Base-by-base conservation (phyloP, 2,329 filamentous ascomycete species). In the Epichloe hybrida region DNA sequence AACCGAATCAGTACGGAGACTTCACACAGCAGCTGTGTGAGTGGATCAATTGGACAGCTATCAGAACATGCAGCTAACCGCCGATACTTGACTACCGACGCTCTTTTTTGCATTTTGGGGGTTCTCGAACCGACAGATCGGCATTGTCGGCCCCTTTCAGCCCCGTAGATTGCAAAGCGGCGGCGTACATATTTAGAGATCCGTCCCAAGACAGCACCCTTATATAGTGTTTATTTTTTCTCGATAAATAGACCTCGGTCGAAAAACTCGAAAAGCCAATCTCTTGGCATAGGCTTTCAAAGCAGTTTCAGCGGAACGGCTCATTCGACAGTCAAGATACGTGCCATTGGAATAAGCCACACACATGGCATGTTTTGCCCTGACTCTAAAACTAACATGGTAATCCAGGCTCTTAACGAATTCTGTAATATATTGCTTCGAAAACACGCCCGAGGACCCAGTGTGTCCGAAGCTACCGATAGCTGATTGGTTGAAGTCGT, bases 131-230 rank as follows among this genome's bases (percentile, higher is more conserved):
- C 23, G 23, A 42, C 36, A 13, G 41, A 15, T 13, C 13, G 20
- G n/a, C 35, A 23, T 38, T 35, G n/a, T 49, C 46, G 46, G 42
- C 49, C 42, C 46, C 46, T 38, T 46, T 51, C 42, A 51, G 52
- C 37, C 46, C 39, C 42, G n/a, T 31, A 2, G 17, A 8, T 17
- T 31, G 17, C 31, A 39, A 31, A 45, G 46, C 36, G 23, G 39
- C 23, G 23, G 39, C 23, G 23, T 27, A 27, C 23, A 27, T 27
- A 27, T 27, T 8, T 27, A 27, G 23, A 27, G 27, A 31, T 8
- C 7, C 47, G 21, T 9, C 23, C 20, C 39, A 12, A 11, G 20
- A 41, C 17, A 41, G 21, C 3, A 43, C 7, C 31, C n/a, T 31
- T 31, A 8, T 31, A 41, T 27, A 13, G 35, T 37, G 15, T 37